Base-by-base conservation (phyloP, 2,329 filamentous ascomycete genomes). In the Hypoxylon rubiginosum region DNA sequence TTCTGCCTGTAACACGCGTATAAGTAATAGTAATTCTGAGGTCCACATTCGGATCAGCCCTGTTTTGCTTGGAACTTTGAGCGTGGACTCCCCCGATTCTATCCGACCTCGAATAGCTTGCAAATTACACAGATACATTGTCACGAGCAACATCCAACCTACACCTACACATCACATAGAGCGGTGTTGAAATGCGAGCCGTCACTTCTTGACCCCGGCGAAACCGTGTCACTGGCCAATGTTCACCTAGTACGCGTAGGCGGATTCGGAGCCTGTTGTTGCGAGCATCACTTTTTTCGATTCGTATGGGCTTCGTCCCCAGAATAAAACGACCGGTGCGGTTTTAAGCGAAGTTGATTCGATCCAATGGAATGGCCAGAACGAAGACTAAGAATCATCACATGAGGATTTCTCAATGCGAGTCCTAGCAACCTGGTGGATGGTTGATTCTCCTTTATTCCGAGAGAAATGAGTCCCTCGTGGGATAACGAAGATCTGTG, bases 391-490 rank as follows among this genome's bases (percentile, higher is more conserved):
- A 54, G 50, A 62, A 46, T 48, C 52, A 68, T 74, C 71, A 74
- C 73, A 74, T 72, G 71, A 71, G 70, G 48, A 64, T 49, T 24
- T 28, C 62, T 67, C 50, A 64, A 71, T 71, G 69, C 69, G 69
- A 71, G 67, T 65, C 57, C 51, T 49, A 46, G 54, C 45, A 51
- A 8, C 55, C 41, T 71, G 36, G 59, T 69, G 59, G 68, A 67
- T 66, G 69, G 66, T 64, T 64, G 69, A 66, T 62, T 66, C 64
- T 69, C 61, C 58, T 71, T 66, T 68, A 59, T 64, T 41, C 62
- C 69, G 64, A 67, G 19, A 39, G 43, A 69, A 61, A 64, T 66
- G 62, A 68, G 48, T 48, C 51, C 51, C 56, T 67, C 62, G 56
- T 67, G 51, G 62, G 56, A 59, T 59, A 41, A 66, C 62, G 62